phyloP scores from a whole-genome alignment of 306 rosid species.

The Rosa lucieae region DNA sequence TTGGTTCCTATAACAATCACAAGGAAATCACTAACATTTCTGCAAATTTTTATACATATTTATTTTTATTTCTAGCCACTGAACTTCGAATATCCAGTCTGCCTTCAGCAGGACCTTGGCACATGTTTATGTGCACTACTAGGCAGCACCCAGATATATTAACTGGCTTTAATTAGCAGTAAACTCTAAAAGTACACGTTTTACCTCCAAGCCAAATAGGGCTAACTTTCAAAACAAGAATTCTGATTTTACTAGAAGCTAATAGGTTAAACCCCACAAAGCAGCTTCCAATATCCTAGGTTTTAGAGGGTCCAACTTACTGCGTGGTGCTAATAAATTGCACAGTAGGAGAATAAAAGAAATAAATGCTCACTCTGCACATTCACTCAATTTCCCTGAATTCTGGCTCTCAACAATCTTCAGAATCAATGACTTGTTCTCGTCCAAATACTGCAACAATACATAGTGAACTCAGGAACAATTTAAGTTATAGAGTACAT shows the following conservation, averaged over 20 bases:
- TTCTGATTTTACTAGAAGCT: not conserved
- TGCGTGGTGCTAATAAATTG: not conserved
- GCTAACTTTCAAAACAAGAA: not conserved
- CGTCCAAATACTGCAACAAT: slow-evolving; percentile 83
- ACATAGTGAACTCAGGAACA: slow-evolving; percentile 15
- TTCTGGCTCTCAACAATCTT: slow-evolving; percentile 99
- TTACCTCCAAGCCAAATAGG: not conserved
- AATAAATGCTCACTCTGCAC: slow-evolving; percentile 80
- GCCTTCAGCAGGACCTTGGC: not conserved
- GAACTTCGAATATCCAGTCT: not conserved
- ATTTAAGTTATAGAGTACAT: not conserved
- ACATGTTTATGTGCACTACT: not conserved
- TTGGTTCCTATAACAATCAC: slow-evolving; percentile 64
- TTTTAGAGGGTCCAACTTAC: not conserved
- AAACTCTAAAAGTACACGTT: not conserved
- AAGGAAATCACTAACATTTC: not conserved
- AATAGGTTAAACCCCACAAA: not conserved
- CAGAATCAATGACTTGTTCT: slow-evolving; percentile 97
- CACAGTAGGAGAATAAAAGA: slow-evolving; percentile 13
- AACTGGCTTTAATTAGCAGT: not conserved
- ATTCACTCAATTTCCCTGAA: slow-evolving; percentile 84
- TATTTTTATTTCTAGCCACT: not conserved
- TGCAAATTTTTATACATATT: not conserved
- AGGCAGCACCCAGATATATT: not conserved
- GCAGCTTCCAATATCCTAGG: not conserved